Conservation (phyloP, 1,284 basidiomycete genomes). For the Sanghuangporus sanghuang region DNA sequence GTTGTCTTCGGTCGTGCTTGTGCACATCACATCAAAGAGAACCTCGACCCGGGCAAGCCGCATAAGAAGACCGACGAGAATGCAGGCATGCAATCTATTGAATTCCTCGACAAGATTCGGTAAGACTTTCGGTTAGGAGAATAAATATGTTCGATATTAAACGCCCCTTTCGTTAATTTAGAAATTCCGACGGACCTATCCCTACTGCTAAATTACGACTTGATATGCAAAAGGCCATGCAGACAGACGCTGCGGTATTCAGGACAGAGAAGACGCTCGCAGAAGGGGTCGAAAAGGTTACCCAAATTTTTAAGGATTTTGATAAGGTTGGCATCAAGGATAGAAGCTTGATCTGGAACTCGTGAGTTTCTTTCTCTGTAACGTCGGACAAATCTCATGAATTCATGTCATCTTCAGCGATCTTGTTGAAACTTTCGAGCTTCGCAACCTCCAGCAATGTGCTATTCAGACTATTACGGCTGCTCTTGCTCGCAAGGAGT, state of each 20-base stretch:
- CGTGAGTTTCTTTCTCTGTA: conserved; percentile 45
- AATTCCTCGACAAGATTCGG: conserved; percentile 88
- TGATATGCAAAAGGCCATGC: conserved; percentile 99
- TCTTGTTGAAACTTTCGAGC: conserved; percentile 94
- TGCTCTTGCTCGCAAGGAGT: conserved; percentile 95
- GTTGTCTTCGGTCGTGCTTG: conserved; percentile 99
- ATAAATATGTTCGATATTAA: neutral
- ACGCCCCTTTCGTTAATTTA: conserved; percentile 20
- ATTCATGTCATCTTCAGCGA: conserved; percentile 48
- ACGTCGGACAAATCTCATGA: neutral
- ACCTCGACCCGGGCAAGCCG: conserved; percentile 82
- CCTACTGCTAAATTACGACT: conserved; percentile 89
- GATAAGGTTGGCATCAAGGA: conserved; percentile 95
- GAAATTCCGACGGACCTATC: conserved; percentile 77
- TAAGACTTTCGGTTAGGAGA: conserved; percentile 22
- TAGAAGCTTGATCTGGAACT: conserved; percentile 99
- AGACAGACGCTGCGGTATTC: conserved; percentile 89
- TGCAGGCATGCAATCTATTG: conserved; percentile 83
- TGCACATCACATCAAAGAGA: conserved; percentile 97
- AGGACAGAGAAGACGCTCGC: conserved; percentile 89
- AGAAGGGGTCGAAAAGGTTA: conserved; percentile 87
- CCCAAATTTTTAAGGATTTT: conserved; percentile 83
- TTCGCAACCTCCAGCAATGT: conserved; percentile 92
- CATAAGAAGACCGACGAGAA: conserved; percentile 89
- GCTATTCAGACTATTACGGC: conserved; percentile 95